These are phyloP conservation scores for Aspergillus cejpii DNA, from an alignment of 2,329 filamentous ascomycete species.

Conservation along the genomic window DNA sequence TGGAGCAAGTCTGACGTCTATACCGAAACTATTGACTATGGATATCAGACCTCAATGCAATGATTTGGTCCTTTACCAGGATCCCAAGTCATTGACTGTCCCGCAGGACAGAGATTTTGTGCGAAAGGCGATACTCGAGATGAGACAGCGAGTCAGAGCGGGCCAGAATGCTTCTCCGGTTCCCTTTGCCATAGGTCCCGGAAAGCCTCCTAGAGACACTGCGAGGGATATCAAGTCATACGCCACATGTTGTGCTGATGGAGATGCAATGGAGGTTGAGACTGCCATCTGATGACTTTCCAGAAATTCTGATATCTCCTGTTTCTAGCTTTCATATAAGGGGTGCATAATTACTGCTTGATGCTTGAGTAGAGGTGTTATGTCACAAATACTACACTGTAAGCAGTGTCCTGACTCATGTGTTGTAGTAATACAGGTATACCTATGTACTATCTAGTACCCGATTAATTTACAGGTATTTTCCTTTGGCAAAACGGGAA, in stretches of 20 bases:
- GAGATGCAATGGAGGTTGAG: conserved; percentile 31
- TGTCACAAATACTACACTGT: too few relatives aligned
- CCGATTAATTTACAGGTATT: conserved; percentile 42
- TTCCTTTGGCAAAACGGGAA: conserved; percentile 70
- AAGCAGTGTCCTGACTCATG: too few relatives aligned
- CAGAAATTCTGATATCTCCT: too few relatives aligned
- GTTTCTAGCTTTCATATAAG: too few relatives aligned
- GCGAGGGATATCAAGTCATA: not conserved
- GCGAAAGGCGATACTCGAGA: conserved; percentile 75
- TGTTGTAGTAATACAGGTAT: too few relatives aligned
- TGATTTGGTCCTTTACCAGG: conserved; percentile 72
- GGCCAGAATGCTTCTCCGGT: conserved; percentile 40
- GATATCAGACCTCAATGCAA: conserved; percentile 51
- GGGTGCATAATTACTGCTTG: too few relatives aligned
- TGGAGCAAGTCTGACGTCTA: conserved; percentile 67
- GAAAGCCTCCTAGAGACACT: not conserved
- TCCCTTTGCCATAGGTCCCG: not conserved
- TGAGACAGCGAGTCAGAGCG: conserved; percentile 61
- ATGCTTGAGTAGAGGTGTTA: too few relatives aligned
- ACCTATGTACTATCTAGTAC: too few relatives aligned
- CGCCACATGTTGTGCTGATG: conserved; percentile 2
- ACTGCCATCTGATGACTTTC: conserved; percentile 1
- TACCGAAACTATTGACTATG: conserved; percentile 62
- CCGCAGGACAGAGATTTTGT: conserved; percentile 67
- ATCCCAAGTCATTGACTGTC: conserved; percentile 69